Conservation (phyloP, 805 yeast species). For the Groenewaldozyma tartarivorans region DNA sequence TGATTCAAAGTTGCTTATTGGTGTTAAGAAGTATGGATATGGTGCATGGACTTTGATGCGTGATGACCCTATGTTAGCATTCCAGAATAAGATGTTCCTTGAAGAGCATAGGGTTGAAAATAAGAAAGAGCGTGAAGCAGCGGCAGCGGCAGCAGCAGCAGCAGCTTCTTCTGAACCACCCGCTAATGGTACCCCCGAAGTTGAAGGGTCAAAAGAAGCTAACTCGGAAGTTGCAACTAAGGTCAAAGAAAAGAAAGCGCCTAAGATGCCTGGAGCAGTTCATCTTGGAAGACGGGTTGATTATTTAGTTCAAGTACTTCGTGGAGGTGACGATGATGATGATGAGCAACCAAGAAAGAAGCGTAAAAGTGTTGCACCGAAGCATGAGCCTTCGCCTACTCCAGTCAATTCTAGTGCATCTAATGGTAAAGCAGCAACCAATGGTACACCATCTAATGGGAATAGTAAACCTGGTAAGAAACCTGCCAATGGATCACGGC, state of each 20-base stretch:
- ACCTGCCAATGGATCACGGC: background rate
- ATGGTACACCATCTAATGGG: background rate
- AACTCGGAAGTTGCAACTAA: conserved; percentile 2
- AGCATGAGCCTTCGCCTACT: background rate
- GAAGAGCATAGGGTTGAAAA: conserved; percentile 35
- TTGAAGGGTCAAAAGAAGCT: conserved; percentile 4
- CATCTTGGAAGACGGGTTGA: conserved; percentile 90
- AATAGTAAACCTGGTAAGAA: background rate
- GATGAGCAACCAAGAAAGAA: conserved; percentile 4
- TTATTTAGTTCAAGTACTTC: conserved; percentile 62
- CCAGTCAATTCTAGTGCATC: no score
- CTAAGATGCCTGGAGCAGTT: conserved; percentile 83
- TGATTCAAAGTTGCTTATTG: conserved; percentile 79
- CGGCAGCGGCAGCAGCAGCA: conserved; percentile 6
- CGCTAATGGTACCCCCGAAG: conserved; percentile 13
- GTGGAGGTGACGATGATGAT: conserved; percentile 35
- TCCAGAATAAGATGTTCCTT: conserved; percentile 76
- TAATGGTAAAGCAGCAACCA: background rate
- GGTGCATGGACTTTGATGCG: conserved; percentile 93
- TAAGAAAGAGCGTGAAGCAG: conserved; percentile 26
- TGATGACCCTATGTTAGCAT: conserved; percentile 86
- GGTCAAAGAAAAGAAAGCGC: conserved; percentile 30
- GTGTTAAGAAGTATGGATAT: conserved; percentile 87
- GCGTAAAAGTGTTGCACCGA: background rate
- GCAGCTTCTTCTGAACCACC: conserved; percentile 1